These are phyloP conservation scores for Colletotrichum kahawae DNA, from an alignment of 2,329 filamentous ascomycete species.

Conservation along the genomic window DNA sequence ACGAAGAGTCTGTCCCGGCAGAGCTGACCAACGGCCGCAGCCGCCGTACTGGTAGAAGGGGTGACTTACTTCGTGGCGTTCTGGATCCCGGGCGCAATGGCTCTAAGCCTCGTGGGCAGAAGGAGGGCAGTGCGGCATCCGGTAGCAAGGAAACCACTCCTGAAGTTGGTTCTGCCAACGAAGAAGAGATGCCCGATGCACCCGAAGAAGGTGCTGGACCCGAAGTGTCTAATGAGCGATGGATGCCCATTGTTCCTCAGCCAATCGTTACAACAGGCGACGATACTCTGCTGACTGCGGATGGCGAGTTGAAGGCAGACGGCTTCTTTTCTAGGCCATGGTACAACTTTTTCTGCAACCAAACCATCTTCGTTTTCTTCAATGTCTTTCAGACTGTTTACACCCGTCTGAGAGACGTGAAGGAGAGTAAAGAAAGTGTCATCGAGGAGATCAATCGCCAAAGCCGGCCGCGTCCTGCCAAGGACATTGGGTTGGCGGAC, in stretches of 20 bases:
- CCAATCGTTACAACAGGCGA: slow-evolving; percentile 58
- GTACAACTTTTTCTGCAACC: slow-evolving; percentile 92
- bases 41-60: slow-evolving; percentile 77
- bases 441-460: slow-evolving; percentile 75
- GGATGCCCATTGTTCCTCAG: slow-evolving; percentile 67
- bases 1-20: slow-evolving; percentile 73
- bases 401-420: slow-evolving; percentile 81
- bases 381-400: slow-evolving; percentile 93
- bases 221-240: slow-evolving; percentile 68
- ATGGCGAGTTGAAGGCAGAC: slow-evolving; percentile 73
- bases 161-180: slow-evolving; percentile 76
- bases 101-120: slow-evolving; percentile 72
- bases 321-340: slow-evolving; percentile 80
- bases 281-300: slow-evolving; percentile 62
- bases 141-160: slow-evolving; percentile 90
- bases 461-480: slow-evolving; percentile 78
- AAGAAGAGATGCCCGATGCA: slow-evolving; percentile 74
- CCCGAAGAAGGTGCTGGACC: slow-evolving; percentile 62
- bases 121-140: slow-evolving; percentile 79
- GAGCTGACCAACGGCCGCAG: slow-evolving; percentile 73
- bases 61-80: slow-evolving; percentile 83
- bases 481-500: slow-evolving; percentile 82
- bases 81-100: slow-evolving; percentile 79
- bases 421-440: slow-evolving; percentile 77
- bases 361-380: slow-evolving; percentile 93